Evolutionary conservation across 163 green algal genomes (phyloP).

Genomic region (Coccomyxa subellipsoidea): DNA sequence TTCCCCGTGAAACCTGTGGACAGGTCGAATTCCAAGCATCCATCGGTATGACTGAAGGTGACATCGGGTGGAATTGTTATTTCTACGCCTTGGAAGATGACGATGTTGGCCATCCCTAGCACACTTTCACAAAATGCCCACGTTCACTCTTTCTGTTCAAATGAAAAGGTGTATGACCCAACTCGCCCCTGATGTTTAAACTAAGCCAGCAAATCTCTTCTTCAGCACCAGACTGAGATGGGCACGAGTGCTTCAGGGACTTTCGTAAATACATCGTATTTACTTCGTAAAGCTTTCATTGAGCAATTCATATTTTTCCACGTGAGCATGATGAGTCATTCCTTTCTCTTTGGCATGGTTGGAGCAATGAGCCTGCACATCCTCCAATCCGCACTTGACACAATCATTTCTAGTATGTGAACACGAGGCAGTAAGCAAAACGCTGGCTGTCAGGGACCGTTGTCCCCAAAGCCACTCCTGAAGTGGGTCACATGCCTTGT

Average conservation of each 20-base stretch:
- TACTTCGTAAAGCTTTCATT: not conserved
- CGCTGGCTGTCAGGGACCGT: no score
- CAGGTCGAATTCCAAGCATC: conserved; percentile 18
- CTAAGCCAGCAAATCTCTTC: not conserved
- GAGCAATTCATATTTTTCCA: not conserved
- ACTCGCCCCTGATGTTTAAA: not conserved
- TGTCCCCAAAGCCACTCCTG: no score
- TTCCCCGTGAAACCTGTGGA: conserved; percentile 14
- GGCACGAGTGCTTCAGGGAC: not conserved
- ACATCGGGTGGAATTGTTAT: conserved; percentile 15
- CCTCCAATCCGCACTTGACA: no score
- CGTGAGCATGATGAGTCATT: not conserved
- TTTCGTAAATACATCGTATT: not conserved
- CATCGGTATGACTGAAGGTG: conserved; percentile 5
- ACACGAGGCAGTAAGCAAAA: no score
- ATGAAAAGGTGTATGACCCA: no score
- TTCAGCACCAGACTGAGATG: not conserved
- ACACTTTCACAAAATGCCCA: not conserved
- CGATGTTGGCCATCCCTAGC: not conserved
- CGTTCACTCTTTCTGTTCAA: no score
- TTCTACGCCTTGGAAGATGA: conserved; percentile 21
- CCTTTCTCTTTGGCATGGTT: no score
- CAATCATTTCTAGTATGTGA: no score
- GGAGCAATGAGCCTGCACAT: no score
- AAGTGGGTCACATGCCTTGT: no score